phyloP scores from a whole-genome alignment of 1,284 basidiomycete genomes.

The Termitomyces sp. region DNA sequence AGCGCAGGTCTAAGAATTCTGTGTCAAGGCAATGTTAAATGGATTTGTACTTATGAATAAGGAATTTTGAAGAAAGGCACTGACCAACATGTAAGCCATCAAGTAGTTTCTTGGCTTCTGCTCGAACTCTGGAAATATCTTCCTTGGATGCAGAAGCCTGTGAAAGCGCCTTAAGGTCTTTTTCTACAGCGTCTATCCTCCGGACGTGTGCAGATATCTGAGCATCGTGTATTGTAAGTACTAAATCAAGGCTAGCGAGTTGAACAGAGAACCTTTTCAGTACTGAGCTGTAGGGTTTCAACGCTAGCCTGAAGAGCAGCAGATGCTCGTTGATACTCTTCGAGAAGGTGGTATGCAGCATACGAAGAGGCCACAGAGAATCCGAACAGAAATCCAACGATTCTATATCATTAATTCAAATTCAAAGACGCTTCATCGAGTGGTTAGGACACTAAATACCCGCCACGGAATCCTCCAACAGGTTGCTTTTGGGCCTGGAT shows the following conservation, averaged over 20 bases:
- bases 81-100: constrained; percentile 73
- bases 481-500: constrained; percentile 67
- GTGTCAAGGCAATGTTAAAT: constrained; percentile 3
- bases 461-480: constrained; percentile 81
- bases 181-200: constrained; percentile 84
- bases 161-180: constrained; percentile 77
- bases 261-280: constrained; percentile 58
- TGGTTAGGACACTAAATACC: constrained; percentile 46
- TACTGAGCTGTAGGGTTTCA: constrained; percentile 80
- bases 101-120: constrained; percentile 83
- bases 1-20: constrained; percentile 75
- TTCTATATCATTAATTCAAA: constrained; percentile 39
- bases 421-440: constrained; percentile 1
- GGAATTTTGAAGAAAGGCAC: constrained; percentile 20
- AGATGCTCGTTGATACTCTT: constrained; percentile 87
- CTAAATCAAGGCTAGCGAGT: neutral
- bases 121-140: constrained; percentile 68
- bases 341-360: constrained; percentile 82
- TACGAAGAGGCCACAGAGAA: constrained; percentile 82
- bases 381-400: constrained; percentile 86
- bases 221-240: constrained; percentile 1
- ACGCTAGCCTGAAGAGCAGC: constrained; percentile 81
- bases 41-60: neutral
- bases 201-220: constrained; percentile 83
- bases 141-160: constrained; percentile 69